Evolutionary conservation across 2,329 filamentous ascomycete species (phyloP), one percentile per base, ranked within the genome.

Genomic region (Beauveria varroae): DNA sequence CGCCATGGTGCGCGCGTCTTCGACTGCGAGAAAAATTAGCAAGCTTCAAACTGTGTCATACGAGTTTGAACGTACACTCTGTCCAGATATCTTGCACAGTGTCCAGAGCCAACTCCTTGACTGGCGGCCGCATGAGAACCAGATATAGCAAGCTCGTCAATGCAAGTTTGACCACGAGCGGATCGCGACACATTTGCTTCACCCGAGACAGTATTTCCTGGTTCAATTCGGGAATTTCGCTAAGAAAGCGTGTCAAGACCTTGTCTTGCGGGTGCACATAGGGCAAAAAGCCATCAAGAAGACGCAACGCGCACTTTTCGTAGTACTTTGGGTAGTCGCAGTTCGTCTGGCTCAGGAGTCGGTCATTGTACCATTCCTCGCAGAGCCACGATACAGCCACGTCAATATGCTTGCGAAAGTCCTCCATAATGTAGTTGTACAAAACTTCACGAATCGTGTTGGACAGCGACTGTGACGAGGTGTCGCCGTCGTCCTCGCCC

Each of bases 361-460:
- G 86, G 72, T 98, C 93, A 68, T 93, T 96, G 74, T 96, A 98
- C 93, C 95, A 99, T 75, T 99, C 95, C 73, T 99, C 95, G 68
- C 89, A 96, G 18, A 99, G 81, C 95, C 95, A 99, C 8, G 88
- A 87, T 57, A 98, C 91, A 1, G 92, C 93, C 24, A 95, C 84
- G 67, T 96, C 93, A 64, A 98, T 93, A 49, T 95, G 87, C 64
- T 84, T 87, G 60, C 93, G 86, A 76, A 96, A 99, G 71, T 98
- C 93, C 65, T 96, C 91, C 64, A 98, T 84, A 53, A 98, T 84
- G 72, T 96, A 97, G 59, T 85, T 82, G 74, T 92, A 95, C 1
- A 99, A 78, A 8, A 86, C 81, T 67, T 96, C 89, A 57, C 95
- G 86, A 65, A 98, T 91, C 6, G 82, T 82, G 68, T 89, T 83